Percentiles rank a stretch among this genome's conserved stretches.
These are phyloP conservation scores for Elsinoe australis DNA, from an alignment of 2,329 filamentous ascomycete species.

Conservation along the genomic window DNA sequence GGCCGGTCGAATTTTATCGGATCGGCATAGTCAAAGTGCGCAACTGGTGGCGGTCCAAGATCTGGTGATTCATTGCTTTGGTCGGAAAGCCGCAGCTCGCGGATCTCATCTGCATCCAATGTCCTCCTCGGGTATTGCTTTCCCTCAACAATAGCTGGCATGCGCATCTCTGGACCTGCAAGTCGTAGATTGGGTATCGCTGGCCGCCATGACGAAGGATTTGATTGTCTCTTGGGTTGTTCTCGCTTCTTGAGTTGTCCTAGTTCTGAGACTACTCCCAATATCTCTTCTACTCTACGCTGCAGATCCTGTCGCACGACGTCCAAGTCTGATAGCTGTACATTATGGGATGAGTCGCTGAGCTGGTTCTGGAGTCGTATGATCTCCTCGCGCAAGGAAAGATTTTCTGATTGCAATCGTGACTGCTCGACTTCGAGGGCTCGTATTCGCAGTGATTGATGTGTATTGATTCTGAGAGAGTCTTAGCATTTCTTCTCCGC, in stretches of 20 bases:
- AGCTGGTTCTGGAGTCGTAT: slow-evolving; percentile 61
- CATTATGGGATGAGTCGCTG: slow-evolving; percentile 49
- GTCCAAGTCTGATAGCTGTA: slow-evolving; percentile 56
- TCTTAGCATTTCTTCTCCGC: background rate
- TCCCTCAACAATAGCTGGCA: slow-evolving; percentile 63
- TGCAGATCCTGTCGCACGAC: slow-evolving; percentile 65
- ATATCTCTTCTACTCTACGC: slow-evolving; percentile 63
- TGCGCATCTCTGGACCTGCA: slow-evolving; percentile 39
- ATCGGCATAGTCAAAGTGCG: slow-evolving; percentile 45
- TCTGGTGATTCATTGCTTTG: slow-evolving; percentile 56
- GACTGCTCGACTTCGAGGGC: slow-evolving; percentile 68
- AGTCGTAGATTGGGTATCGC: slow-evolving; percentile 26
- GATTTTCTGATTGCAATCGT: slow-evolving; percentile 69
- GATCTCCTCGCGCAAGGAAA: slow-evolving; percentile 63
- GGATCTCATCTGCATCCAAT: slow-evolving; percentile 55
- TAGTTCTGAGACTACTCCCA: slow-evolving; percentile 57
- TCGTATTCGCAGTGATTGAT: slow-evolving; percentile 68
- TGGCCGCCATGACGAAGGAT: slow-evolving; percentile 21
- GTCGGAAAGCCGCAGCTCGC: slow-evolving; percentile 43
- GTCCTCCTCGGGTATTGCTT: slow-evolving; percentile 61
- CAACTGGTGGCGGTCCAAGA: slow-evolving; percentile 52
- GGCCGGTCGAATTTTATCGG: slow-evolving; percentile 38
- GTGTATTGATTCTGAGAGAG: slow-evolving; percentile 57
- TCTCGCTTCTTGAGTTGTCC: slow-evolving; percentile 36
- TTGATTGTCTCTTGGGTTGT: slow-evolving; percentile 20